Evolutionary conservation across 2,329 filamentous ascomycete genomes (phyloP).

Genomic region (Aspergillus amoenus): DNA sequence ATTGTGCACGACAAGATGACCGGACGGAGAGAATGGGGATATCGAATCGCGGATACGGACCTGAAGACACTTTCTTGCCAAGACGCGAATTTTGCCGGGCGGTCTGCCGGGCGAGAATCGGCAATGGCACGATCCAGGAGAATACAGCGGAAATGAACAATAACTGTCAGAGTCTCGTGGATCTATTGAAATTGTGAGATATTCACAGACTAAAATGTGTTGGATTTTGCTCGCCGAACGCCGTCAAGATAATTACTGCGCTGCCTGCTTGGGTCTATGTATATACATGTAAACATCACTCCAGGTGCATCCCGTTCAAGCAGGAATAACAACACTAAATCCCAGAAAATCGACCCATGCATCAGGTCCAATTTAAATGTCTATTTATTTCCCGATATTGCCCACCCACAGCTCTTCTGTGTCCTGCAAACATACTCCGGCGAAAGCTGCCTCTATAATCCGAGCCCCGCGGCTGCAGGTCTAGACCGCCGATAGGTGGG

Average conservation of each 20-base stretch:
- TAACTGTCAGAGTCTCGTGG: too few relatives aligned
- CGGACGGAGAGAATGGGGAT: slow-evolving; percentile 16
- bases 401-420: background rate
- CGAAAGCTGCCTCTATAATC: slow-evolving; percentile 70
- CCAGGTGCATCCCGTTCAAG: slow-evolving; percentile 22
- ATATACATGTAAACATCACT: slow-evolving; percentile 30
- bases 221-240: slow-evolving; percentile 28
- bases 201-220: background rate
- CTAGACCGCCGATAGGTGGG: slow-evolving; percentile 62
- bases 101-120: slow-evolving; percentile 18
- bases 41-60: slow-evolving; percentile 7
- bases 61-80: slow-evolving; percentile 19
- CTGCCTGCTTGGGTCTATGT: slow-evolving; percentile 26
- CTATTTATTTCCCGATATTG: background rate
- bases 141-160: too few relatives aligned
- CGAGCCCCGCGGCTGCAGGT: slow-evolving; percentile 68
- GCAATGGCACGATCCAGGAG: background rate
- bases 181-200: background rate
- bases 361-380: slow-evolving; percentile 4
- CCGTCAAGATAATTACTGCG: slow-evolving; percentile 22
- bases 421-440: slow-evolving; percentile 59
- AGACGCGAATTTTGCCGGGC: slow-evolving; percentile 38
- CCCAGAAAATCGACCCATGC: background rate
- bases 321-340: slow-evolving; percentile 1
- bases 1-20: slow-evolving; percentile 38